These are phyloP conservation scores for Lanmaoa pseudosensibilis DNA, from an alignment of 768 basidiomycete species.

Conservation along the genomic window DNA sequence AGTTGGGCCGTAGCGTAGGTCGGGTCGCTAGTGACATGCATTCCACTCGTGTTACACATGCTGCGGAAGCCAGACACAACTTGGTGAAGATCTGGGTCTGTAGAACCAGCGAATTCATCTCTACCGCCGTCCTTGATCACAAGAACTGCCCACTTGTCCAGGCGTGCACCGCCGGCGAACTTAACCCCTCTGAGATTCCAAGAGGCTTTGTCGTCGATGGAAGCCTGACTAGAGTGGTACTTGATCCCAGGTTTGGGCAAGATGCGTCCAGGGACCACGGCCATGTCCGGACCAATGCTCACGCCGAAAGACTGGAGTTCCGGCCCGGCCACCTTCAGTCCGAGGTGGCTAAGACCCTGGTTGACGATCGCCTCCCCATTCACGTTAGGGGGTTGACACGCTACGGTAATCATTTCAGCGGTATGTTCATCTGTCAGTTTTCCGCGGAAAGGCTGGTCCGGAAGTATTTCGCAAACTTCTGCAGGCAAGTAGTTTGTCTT, in stretches of 20 bases:
- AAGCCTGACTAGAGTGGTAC: conserved; percentile 35
- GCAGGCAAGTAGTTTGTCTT: conserved; percentile 45
- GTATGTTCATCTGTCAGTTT: conserved; percentile 59
- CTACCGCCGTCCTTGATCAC: conserved; percentile 61
- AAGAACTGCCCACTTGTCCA: conserved; percentile 69
- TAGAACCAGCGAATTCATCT: conserved; percentile 57
- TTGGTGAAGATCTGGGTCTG: conserved; percentile 53
- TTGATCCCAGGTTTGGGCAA: conserved; percentile 43
- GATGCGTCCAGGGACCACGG: conserved; percentile 55
- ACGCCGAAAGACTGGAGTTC: conserved; percentile 46
- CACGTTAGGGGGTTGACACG: conserved; percentile 49
- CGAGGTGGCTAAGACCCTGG: conserved; percentile 44
- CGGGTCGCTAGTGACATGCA: conserved; percentile 43
- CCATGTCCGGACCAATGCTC: conserved; percentile 47
- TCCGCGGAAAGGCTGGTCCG: conserved; percentile 43
- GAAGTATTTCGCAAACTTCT: conserved; percentile 50
- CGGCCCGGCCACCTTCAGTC: conserved; percentile 37
- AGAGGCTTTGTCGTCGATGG: conserved; percentile 46
- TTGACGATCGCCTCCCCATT: conserved; percentile 46
- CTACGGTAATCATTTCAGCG: conserved; percentile 48
- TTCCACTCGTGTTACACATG: conserved; percentile 68
- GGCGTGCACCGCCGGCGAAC: conserved; percentile 55
- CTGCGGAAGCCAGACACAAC: conserved; percentile 52
- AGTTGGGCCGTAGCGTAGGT: conserved; percentile 42
- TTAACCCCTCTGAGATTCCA: conserved; percentile 58